A percentile compares a stretch with the other conserved stretches of the same genome.
These are phyloP conservation scores for Aspergillus bridgeri DNA, from an alignment of 495 filamentous ascomycete species.

Conservation along the genomic window DNA sequence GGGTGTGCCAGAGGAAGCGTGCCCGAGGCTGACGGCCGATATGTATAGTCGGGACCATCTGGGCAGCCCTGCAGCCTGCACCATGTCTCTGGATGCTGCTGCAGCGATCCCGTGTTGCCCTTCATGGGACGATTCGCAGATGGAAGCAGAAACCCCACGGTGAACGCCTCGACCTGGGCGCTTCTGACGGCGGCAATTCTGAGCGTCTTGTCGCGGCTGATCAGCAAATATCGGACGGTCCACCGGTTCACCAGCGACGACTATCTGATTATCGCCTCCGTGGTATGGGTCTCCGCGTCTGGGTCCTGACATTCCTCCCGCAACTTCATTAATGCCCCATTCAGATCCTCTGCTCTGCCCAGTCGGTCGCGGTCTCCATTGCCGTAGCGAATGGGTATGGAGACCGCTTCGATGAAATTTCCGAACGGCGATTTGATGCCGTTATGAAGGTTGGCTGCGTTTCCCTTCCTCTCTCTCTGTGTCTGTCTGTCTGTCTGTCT, in stretches of 20 bases:
- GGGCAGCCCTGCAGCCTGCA: not conserved
- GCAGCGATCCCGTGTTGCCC: not conserved
- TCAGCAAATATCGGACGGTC: slow-evolving; percentile 28
- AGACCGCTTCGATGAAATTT: slow-evolving; percentile 18
- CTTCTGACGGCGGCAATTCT: slow-evolving; percentile 23
- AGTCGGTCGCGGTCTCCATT: slow-evolving; percentile 23
- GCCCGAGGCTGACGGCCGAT: not conserved
- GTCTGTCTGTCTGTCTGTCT: not conserved
- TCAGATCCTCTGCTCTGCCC: slow-evolving; percentile 22
- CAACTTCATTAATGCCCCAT: not conserved
- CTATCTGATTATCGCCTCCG: slow-evolving; percentile 18
- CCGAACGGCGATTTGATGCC: slow-evolving; percentile 11
- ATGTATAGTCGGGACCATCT: not conserved
- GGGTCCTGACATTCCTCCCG: not conserved
- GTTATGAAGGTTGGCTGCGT: slow-evolving; percentile 28
- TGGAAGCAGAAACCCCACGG: slow-evolving; percentile 21
- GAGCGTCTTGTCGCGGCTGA: slow-evolving; percentile 24
- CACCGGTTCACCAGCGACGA: slow-evolving; percentile 20
- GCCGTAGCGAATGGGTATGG: slow-evolving; percentile 30
- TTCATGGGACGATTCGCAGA: slow-evolving; percentile 18
- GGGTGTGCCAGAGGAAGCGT: not conserved
- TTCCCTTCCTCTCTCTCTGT: not conserved
- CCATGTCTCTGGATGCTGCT: not conserved
- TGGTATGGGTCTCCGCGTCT: slow-evolving; percentile 13
- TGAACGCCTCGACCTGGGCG: slow-evolving; percentile 28